These are phyloP conservation scores for Tagetes patula DNA, from an alignment of 129 eudicot genomes.

Conservation along the genomic window DNA sequence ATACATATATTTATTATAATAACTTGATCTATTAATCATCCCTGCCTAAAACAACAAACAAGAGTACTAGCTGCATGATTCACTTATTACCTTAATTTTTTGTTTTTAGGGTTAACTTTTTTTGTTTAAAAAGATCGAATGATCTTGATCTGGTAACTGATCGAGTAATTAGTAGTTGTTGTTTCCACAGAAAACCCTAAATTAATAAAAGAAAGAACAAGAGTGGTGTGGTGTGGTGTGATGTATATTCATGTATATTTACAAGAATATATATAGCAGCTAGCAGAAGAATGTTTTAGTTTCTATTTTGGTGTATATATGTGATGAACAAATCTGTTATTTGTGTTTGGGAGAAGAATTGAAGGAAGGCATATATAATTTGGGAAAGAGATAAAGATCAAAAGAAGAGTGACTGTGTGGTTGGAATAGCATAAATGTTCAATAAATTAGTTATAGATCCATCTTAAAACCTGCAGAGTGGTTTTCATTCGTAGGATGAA, in stretches of 20 bases:
- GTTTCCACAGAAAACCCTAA: conserved; percentile 32
- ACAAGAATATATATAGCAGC: conserved; percentile 21
- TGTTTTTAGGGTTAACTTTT: neutral
- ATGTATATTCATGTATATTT: neutral
- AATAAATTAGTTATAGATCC: conserved; percentile 23
- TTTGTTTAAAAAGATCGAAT: neutral
- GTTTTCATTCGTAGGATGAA: conserved; percentile 37
- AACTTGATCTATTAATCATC: conserved; percentile 16
- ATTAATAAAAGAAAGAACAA: conserved; percentile 14
- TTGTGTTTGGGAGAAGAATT: conserved; percentile 24
- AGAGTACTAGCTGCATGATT: conserved; percentile 12
- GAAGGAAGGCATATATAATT: neutral
- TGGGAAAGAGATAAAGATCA: neutral
- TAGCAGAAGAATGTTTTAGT: conserved; percentile 37
- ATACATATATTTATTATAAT: neutral
- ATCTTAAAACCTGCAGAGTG: conserved; percentile 40
- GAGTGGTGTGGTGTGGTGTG: neutral
- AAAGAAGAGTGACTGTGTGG: conserved; percentile 12
- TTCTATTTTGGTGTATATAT: conserved; percentile 40
- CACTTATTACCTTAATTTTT: conserved; percentile 12
- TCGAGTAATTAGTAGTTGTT: neutral
- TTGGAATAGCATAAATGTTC: conserved; percentile 21
- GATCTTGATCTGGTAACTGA: conserved; percentile 29
- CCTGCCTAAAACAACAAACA: conserved; percentile 15
- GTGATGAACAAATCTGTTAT: conserved; percentile 30